phyloP scores from a whole-genome alignment of 495 filamentous ascomycete genomes.

The Penicillium samsonianum region DNA sequence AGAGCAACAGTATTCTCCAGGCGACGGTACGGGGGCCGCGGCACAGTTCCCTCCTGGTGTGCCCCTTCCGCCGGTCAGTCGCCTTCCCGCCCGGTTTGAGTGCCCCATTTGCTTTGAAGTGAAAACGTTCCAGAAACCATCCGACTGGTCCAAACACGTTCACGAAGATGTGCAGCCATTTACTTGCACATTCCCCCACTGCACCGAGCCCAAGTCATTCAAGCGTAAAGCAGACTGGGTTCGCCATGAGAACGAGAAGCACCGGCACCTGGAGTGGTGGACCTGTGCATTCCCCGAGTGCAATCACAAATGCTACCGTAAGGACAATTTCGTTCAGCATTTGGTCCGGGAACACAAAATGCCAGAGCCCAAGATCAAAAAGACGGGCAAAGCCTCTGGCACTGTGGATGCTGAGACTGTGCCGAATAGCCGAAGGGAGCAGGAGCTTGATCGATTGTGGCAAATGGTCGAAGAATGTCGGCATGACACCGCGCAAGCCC shows the following conservation, averaged over 20 bases:
- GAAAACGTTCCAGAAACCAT: slow-evolving; percentile 91
- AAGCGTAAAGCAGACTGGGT: slow-evolving; percentile 99
- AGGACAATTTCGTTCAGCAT: slow-evolving; percentile 95
- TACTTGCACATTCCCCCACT: slow-evolving; percentile 86
- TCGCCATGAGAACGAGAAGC: slow-evolving; percentile 89
- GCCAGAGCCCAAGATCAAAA: slow-evolving; percentile 67
- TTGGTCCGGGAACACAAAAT: slow-evolving; percentile 92
- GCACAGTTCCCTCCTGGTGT: slow-evolving; percentile 79
- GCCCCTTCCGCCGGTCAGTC: slow-evolving; percentile 75
- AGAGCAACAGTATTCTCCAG: slow-evolving; percentile 62
- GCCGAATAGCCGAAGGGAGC: slow-evolving; percentile 52
- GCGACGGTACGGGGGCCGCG: slow-evolving; percentile 66
- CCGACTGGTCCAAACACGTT: slow-evolving; percentile 98
- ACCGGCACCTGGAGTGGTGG: slow-evolving; percentile 94
- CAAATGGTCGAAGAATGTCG: slow-evolving; percentile 78
- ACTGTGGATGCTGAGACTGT: slow-evolving; percentile 16
- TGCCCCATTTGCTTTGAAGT: slow-evolving; percentile 88
- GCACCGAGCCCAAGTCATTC: slow-evolving; percentile 88
- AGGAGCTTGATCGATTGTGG: slow-evolving; percentile 66
- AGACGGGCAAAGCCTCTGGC: slow-evolving; percentile 35
- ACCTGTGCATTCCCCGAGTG: slow-evolving; percentile 80
- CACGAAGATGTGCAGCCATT: slow-evolving; percentile 96
- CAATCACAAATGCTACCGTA: slow-evolving; percentile 80
- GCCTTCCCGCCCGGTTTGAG: slow-evolving; percentile 87
- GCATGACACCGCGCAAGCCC: slow-evolving; percentile 62